These are phyloP conservation scores for Zymoseptoria pseudotritici DNA, from an alignment of 2,329 filamentous ascomycete genomes.

Conservation along the genomic window DNA sequence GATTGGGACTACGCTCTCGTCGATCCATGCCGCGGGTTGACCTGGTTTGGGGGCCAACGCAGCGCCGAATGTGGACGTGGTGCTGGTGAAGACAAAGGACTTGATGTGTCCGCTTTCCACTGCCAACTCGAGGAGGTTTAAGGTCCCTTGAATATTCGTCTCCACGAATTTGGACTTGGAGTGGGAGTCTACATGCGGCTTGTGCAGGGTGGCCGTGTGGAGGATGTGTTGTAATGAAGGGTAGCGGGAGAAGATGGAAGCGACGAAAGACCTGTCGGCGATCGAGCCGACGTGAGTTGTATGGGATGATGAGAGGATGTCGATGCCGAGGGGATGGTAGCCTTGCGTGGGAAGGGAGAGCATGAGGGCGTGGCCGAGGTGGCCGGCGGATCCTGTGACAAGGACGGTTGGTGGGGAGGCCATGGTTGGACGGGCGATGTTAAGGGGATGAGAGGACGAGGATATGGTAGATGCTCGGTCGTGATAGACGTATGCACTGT, in stretches of 20 bases:
- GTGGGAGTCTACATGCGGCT: conserved; percentile 15
- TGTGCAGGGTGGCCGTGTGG: conserved; percentile 16
- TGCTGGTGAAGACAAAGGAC: conserved; percentile 15
- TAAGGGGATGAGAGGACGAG: neutral
- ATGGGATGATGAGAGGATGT: conserved; percentile 10
- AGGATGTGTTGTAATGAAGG: conserved; percentile 10
- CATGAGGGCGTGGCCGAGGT: conserved; percentile 16
- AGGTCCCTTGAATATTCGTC: conserved; percentile 15
- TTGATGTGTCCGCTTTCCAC: conserved; percentile 5
- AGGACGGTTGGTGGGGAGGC: conserved; percentile 7
- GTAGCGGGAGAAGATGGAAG: conserved; percentile 2
- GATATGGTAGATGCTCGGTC: neutral
- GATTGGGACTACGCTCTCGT: conserved; percentile 13
- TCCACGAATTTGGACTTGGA: conserved; percentile 14
- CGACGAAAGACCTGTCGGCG: conserved; percentile 7
- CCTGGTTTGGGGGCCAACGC: conserved; percentile 13
- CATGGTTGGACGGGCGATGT: neutral
- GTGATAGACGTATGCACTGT: neutral
- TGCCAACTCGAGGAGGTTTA: conserved; percentile 15
- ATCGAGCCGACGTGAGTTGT: conserved; percentile 8
- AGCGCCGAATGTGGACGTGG: conserved; percentile 16
- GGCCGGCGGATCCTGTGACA: conserved; percentile 14
- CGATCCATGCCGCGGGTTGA: conserved; percentile 18
- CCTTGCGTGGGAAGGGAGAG: conserved; percentile 8
- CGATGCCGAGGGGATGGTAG: conserved; percentile 11